Evolutionary conservation across 2,329 filamentous ascomycete genomes (phyloP), one percentile per base, ranked within the genome.

Genomic region (Diaporthe caulivora): DNA sequence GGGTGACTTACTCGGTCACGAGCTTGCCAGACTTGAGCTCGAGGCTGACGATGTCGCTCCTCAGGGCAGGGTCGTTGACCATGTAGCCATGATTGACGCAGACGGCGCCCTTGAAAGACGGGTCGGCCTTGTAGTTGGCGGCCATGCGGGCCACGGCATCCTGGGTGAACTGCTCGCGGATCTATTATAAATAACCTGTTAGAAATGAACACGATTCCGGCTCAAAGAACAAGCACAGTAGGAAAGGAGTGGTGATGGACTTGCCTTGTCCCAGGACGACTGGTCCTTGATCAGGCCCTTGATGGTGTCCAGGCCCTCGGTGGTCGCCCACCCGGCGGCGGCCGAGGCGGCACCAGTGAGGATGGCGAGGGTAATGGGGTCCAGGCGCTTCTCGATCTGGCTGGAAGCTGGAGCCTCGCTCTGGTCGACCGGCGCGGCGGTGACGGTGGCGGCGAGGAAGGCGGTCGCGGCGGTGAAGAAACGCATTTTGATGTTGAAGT

Each of bases 1-100:
- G 26, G 26, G 26, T 21, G 5, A 65, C 60, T 65, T 24, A 65
- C 42, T 65, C 60, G 29, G 42, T 21, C 29, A 49, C 49, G 21
- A 65, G 60, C 42, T 49, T 65, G 42, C 60, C 60, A 65, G 60
- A 65, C 18, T 26, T 65, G 26, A 65, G 26, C 34, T 65, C 60
- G n/a, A 65, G 60, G 21, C 60, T 65, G 60, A 65, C 60, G 26
- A 65, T 65, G 42, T 65, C 42, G n/a, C 60, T 65, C 29, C 60
- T 34, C 21, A n/a, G 10, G 11, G 60, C 60, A 13, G 60, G 42
- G 21, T 65, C 60, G 13, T 65, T 65, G 13, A 65, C 60, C 60
- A 65, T 34, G 29, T 65, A 65, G 29, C 60, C 60, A 42, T 24
- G 21, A 29, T 65, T 65, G 60, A 34, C 49, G 44, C 60, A 65